A percentile compares a stretch with the other conserved stretches of the same genome.
These are phyloP conservation scores for Hyphodiscus hymeniophilus DNA, from an alignment of 495 filamentous ascomycete genomes.

Conservation along the genomic window DNA sequence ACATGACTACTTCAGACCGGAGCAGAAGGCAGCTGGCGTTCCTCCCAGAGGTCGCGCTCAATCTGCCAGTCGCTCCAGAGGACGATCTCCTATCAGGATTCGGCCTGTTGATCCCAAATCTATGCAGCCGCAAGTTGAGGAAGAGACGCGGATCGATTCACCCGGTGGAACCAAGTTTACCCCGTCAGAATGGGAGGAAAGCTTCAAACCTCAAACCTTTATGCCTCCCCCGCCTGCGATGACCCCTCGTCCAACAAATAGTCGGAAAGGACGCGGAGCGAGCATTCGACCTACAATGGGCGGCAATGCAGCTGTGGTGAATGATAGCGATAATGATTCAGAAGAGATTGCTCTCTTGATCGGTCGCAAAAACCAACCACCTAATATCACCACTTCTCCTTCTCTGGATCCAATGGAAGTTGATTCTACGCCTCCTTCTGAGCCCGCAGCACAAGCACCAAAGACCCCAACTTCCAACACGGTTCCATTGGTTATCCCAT, in stretches of 20 bases:
- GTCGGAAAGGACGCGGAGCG: conserved; percentile 5
- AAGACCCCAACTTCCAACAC: conserved; percentile 13
- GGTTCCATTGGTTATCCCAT: conserved; percentile 10
- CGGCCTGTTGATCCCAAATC: conserved; percentile 10
- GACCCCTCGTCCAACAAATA: conserved; percentile 2
- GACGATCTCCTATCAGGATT: conserved; percentile 27
- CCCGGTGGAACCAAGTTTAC: conserved; percentile 43
- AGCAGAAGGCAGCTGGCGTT: conserved; percentile 23
- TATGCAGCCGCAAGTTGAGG: conserved; percentile 1
- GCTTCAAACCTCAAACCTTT: conserved; percentile 55
- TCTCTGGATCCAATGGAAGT: conserved; percentile 49
- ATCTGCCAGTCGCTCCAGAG: conserved; percentile 25
- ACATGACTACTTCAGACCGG: conserved; percentile 42
- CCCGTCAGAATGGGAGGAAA: conserved; percentile 56
- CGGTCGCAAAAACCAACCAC: conserved; percentile 2
- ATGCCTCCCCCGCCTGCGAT: conserved; percentile 27
- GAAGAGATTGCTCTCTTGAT: conserved; percentile 22
- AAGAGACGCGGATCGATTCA: conserved; percentile 9
- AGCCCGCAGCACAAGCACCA: conserved; percentile 13
- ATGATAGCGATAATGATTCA: conserved; percentile 32
- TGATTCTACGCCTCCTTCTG: conserved; percentile 30
- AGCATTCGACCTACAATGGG: conserved; percentile 17
- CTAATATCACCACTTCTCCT: conserved; percentile 10
- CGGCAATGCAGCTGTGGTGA: conserved; percentile 33
- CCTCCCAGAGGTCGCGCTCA: conserved; percentile 24